Conservation (phyloP, 2,329 filamentous ascomycete genomes). For the Karstenula rhodostoma region DNA sequence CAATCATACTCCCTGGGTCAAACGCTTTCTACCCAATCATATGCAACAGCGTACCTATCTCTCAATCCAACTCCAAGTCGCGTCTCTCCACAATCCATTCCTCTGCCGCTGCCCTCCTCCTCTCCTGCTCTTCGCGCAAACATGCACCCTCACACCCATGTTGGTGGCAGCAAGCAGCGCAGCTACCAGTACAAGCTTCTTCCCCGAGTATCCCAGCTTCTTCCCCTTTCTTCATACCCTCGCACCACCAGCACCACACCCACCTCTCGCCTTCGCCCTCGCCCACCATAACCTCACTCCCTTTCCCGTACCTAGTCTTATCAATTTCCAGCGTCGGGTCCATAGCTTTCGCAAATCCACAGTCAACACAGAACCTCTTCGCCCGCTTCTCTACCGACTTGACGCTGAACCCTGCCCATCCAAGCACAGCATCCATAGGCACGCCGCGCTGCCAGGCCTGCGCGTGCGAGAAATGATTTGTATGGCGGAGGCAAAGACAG, state of each 20-base stretch:
- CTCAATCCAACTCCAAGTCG: background rate
- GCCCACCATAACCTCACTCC: background rate
- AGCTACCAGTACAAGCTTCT: background rate
- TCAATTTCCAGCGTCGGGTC: background rate
- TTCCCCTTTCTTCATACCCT: background rate
- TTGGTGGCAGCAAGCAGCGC: background rate
- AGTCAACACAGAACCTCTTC: slow-evolving; percentile 2
- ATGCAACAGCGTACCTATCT: background rate
- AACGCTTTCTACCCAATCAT: background rate
- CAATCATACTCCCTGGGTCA: too few relatives aligned
- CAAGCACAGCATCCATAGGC: background rate
- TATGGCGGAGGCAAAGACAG: background rate
- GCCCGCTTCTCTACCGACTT: background rate
- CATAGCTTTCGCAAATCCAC: slow-evolving; percentile 2
- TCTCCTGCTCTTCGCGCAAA: background rate
- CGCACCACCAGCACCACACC: background rate
- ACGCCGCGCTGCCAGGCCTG: background rate
- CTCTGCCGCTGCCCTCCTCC: background rate
- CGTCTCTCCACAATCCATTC: background rate
- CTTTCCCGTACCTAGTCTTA: background rate
- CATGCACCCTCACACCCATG: background rate
- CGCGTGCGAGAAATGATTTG: background rate
- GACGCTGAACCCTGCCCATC: background rate
- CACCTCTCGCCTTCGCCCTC: background rate
- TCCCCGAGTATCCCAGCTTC: background rate